Conservation (phyloP, 257 asterid species). For the Przewalskia tangutica region DNA sequence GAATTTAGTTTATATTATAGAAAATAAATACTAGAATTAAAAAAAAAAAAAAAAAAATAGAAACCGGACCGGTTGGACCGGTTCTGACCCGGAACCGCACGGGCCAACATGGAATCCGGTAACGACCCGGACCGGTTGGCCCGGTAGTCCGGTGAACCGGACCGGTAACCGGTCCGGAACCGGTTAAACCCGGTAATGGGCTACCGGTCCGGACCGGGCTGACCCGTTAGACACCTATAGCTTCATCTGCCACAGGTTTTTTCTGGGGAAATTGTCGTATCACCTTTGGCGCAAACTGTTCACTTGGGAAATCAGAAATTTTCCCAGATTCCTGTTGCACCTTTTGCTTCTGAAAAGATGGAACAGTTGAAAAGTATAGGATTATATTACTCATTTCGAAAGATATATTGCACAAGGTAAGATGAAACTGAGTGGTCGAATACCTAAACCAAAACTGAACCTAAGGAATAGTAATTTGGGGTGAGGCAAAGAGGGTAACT, state of each 20-base stretch:
- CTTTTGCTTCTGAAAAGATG: constrained; percentile 54
- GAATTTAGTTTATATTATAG: no score
- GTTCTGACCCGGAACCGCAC: no score
- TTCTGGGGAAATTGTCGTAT: constrained; percentile 57
- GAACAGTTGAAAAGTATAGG: background rate
- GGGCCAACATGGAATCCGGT: no score
- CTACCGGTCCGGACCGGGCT: no score
- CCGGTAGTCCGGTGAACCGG: no score
- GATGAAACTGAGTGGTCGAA: background rate
- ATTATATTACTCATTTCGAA: background rate
- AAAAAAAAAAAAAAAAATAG: no score
- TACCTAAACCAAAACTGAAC: background rate
- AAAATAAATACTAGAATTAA: no score
- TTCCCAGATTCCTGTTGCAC: constrained; percentile 26
- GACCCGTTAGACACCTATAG: no score
- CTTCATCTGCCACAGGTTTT: constrained; percentile 36
- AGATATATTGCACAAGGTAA: background rate
- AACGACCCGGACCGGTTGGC: no score
- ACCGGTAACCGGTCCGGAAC: no score
- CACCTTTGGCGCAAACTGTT: constrained; percentile 35
- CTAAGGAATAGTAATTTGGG: background rate
- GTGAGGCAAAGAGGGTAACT: background rate
- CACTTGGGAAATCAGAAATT: constrained; percentile 3
- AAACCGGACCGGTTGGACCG: no score
- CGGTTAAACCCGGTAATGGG: no score